Percentiles rank a stretch among this genome's conserved stretches.
These are phyloP conservation scores for Tricholoma sp. DNA, from an alignment of 768 basidiomycete genomes.

Conservation along the genomic window DNA sequence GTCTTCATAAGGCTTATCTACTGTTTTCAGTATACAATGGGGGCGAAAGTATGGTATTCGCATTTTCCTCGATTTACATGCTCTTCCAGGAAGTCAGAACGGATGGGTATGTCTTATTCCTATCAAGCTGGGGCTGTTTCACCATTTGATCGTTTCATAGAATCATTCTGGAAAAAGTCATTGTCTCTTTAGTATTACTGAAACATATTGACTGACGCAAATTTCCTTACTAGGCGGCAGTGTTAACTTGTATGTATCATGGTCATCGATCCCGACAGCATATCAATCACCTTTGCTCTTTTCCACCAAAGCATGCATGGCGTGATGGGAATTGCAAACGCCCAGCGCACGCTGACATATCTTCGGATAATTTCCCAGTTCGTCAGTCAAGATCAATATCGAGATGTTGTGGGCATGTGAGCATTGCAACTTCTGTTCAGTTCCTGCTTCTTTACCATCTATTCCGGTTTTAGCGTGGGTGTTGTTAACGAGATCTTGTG, in stretches of 20 bases:
- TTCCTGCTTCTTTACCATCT: conserved; percentile 2
- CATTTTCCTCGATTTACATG: conserved; percentile 75
- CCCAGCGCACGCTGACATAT: conserved; percentile 70
- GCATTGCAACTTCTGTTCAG: conserved; percentile 6
- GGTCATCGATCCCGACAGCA: conserved; percentile 46
- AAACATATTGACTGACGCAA: not conserved
- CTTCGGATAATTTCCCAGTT: conserved; percentile 76
- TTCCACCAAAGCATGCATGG: conserved; percentile 30
- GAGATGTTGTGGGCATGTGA: conserved; percentile 27
- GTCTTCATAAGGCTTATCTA: conserved; percentile 16
- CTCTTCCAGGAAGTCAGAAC: conserved; percentile 77
- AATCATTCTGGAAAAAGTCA: conserved; percentile 32
- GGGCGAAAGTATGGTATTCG: conserved; percentile 87
- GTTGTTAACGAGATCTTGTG: conserved; percentile 60
- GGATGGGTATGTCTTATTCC: conserved; percentile 30
- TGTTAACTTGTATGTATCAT: conserved; percentile 11
- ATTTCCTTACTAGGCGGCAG: conserved; percentile 5
- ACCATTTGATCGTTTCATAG: conserved; percentile 18
- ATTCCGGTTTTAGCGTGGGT: conserved; percentile 10
- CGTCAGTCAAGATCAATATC: conserved; percentile 60
- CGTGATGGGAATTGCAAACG: conserved; percentile 85
- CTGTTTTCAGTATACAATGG: conserved; percentile 71
- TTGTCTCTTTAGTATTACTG: not conserved
- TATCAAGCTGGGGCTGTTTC: not conserved
- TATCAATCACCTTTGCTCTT: conserved; percentile 23